These are phyloP conservation scores for Przewalskia tangutica DNA, from an alignment of 257 asterid species.

Conservation along the genomic window DNA sequence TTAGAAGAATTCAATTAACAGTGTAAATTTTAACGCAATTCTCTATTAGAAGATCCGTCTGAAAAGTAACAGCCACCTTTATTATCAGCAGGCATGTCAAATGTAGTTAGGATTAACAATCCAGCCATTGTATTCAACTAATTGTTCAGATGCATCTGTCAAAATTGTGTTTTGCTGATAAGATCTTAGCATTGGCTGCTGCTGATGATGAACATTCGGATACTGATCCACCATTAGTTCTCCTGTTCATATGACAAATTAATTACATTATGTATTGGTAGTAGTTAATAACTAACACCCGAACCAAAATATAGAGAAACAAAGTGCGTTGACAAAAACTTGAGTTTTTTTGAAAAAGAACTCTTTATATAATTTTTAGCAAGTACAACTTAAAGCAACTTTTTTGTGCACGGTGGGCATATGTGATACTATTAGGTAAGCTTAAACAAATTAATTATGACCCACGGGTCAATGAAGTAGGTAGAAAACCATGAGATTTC, in stretches of 20 bases:
- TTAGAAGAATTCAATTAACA: neutral
- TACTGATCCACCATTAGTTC: conserved; percentile 6
- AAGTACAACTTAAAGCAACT: neutral
- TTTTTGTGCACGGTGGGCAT: neutral
- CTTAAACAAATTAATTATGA: neutral
- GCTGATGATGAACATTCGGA: conserved; percentile 1
- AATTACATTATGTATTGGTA: neutral
- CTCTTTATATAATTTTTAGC: neutral
- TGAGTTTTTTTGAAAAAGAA: neutral
- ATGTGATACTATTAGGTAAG: neutral
- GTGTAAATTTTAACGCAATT: neutral
- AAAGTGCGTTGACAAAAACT: neutral
- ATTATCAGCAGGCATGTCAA: neutral
- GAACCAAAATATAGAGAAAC: neutral
- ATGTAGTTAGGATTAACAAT: neutral
- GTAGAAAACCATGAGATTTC: neutral
- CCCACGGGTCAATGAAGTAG: neutral
- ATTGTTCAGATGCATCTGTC: conserved; percentile 12
- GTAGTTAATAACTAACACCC: neutral
- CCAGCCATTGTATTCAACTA: conserved; percentile 5
- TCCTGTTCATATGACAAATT: conserved; percentile 2
- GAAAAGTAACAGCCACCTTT: conserved; percentile 6
- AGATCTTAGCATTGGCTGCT: neutral
- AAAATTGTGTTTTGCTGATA: conserved; percentile 6
- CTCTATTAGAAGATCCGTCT: conserved; percentile 9